Evolutionary conservation across 2,329 filamentous ascomycete genomes (phyloP).

Genomic region (Hyphodiscus sp.): DNA sequence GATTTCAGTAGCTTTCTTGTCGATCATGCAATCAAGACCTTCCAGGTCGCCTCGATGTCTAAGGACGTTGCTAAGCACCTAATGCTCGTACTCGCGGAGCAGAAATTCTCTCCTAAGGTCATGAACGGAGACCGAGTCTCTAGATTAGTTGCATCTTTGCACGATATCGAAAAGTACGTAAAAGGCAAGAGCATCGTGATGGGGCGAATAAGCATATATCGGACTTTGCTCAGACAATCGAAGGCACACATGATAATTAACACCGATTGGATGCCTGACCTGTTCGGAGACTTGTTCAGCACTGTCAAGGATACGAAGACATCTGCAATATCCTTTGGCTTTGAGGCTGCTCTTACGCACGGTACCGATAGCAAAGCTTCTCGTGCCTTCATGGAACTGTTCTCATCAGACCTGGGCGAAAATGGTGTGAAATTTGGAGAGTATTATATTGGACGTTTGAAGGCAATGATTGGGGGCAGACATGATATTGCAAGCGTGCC

Average conservation of each 20-base stretch:
- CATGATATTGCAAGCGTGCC: conserved; percentile 63
- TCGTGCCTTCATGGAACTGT: conserved; percentile 58
- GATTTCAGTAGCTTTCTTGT: conserved; percentile 77
- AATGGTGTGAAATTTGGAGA: conserved; percentile 51
- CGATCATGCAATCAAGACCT: conserved; percentile 69
- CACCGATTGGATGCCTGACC: conserved; percentile 72
- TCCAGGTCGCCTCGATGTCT: conserved; percentile 60
- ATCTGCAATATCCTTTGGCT: conserved; percentile 67
- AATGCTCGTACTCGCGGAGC: conserved; percentile 72
- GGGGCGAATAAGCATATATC: conserved; percentile 72
- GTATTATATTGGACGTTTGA: conserved; percentile 61
- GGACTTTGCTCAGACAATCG: conserved; percentile 66
- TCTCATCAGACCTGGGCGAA: conserved; percentile 45
- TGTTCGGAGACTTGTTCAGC: conserved; percentile 78
- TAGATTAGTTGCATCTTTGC: conserved; percentile 63
- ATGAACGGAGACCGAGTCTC: conserved; percentile 68
- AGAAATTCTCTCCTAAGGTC: conserved; percentile 68
- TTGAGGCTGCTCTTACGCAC: conserved; percentile 61
- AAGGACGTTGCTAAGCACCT: conserved; percentile 76
- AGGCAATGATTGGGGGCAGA: conserved; percentile 59
- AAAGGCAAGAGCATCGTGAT: conserved; percentile 76
- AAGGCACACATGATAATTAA: conserved; percentile 64
- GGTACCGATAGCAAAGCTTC: conserved; percentile 64
- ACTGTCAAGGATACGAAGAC: conserved; percentile 67
- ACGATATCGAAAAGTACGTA: conserved; percentile 65